These are phyloP conservation scores for Bromus sterilis DNA, from an alignment of 176 grass and related monocot genomes.

Conservation along the genomic window DNA sequence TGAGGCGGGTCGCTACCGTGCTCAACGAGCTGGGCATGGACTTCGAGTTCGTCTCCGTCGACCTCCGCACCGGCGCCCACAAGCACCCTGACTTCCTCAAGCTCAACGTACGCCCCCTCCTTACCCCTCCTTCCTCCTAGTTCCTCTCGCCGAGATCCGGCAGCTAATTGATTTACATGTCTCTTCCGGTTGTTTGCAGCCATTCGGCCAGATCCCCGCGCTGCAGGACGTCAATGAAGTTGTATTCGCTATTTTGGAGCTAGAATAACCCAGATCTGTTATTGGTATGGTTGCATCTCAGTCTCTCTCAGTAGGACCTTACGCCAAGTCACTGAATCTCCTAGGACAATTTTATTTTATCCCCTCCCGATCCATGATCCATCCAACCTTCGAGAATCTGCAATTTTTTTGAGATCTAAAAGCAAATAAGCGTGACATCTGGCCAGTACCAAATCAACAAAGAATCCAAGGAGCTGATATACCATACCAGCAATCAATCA, in stretches of 20 bases:
- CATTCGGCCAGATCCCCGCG: conserved; percentile 82
- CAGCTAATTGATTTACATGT: no score
- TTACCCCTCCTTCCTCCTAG: neutral
- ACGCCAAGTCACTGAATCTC: no score
- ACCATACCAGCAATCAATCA: no score
- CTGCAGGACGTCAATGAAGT: conserved; percentile 61
- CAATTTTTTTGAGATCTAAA: neutral
- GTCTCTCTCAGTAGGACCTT: no score
- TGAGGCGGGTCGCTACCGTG: conserved; percentile 32
- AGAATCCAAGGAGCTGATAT: neutral
- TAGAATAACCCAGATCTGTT: neutral
- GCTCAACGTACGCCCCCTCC: conserved; percentile 38
- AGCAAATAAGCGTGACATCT: neutral
- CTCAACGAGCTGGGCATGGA: conserved; percentile 78
- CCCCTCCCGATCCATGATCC: neutral
- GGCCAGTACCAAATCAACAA: neutral
- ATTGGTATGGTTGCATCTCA: no score
- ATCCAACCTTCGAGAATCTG: neutral
- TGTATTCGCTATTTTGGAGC: no score
- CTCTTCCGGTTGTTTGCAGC: conserved; percentile 40
- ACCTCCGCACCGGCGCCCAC: conserved; percentile 65
- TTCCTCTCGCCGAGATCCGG: neutral
- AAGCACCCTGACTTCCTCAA: conserved; percentile 78
- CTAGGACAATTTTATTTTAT: neutral
- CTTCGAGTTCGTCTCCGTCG: conserved; percentile 64